These are phyloP conservation scores for Colletotrichum sojae DNA, from an alignment of 2,329 filamentous ascomycete species.

Conservation along the genomic window DNA sequence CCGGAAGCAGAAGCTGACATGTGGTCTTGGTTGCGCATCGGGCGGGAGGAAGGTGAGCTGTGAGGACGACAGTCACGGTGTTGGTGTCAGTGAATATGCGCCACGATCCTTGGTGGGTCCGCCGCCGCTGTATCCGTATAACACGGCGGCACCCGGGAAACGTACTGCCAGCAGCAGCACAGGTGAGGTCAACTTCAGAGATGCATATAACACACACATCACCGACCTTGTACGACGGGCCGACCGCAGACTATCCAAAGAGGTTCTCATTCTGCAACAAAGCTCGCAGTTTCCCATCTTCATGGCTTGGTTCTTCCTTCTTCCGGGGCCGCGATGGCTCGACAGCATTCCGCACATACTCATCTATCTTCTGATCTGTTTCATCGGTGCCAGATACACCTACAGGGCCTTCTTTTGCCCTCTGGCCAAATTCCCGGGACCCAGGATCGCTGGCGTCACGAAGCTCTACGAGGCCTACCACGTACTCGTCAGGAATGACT, in stretches of 20 bases:
- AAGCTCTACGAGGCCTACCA: conserved; percentile 42
- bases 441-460: conserved; percentile 26
- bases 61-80: not conserved
- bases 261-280: not conserved
- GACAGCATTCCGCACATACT: not conserved
- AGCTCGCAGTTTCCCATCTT: not conserved
- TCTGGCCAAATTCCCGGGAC: conserved; percentile 32
- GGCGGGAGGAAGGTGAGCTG: not conserved
- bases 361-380: not conserved
- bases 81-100: not conserved
- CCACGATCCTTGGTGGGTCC: not conserved
- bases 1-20: not conserved
- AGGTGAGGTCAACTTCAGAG: too few relatives aligned
- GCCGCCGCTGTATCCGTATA: not conserved
- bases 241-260: not conserved
- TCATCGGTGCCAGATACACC: conserved; percentile 9
- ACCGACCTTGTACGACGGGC: not conserved
- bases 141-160: not conserved
- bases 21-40: not conserved
- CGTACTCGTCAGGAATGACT: conserved; percentile 39
- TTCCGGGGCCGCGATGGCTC: not conserved
- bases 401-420: conserved; percentile 30
- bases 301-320: conserved; percentile 18
- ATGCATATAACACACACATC: not conserved
- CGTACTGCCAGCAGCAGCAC: not conserved